Percentiles rank a stretch among this genome's conserved stretches.
phyloP scores from a whole-genome alignment of 257 asterid genomes.

The Solanum medicagineum region DNA sequence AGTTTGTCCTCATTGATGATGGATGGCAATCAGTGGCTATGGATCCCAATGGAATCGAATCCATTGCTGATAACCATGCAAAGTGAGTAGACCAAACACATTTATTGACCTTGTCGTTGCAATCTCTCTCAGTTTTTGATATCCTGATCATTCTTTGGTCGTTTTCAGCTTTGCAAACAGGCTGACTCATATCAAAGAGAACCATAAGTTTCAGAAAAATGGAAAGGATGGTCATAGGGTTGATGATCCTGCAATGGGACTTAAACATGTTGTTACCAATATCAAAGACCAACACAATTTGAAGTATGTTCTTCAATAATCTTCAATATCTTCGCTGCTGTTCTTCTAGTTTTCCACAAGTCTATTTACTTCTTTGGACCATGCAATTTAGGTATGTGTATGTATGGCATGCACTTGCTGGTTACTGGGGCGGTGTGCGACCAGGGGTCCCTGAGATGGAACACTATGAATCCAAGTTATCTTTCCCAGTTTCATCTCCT shows the following conservation, averaged over 20 bases:
- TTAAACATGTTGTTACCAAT: conserved; percentile 48
- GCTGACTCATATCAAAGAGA: conserved; percentile 68
- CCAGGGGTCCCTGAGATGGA: conserved; percentile 53
- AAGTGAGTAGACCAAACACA: conserved; percentile 35
- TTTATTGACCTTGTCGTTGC: neutral
- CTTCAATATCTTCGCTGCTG: neutral
- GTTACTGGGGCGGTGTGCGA: conserved; percentile 86
- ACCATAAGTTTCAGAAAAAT: conserved; percentile 71
- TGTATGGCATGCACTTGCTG: conserved; percentile 81
- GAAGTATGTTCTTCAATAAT: conserved; percentile 30
- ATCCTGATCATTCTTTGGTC: neutral
- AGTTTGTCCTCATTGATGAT: conserved; percentile 81
- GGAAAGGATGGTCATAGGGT: conserved; percentile 63
- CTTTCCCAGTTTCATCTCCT: conserved; percentile 66
- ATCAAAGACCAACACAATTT: conserved; percentile 50
- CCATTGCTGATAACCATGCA: conserved; percentile 62
- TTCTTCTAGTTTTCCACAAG: neutral
- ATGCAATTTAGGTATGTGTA: conserved; percentile 42
- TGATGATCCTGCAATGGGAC: conserved; percentile 67
- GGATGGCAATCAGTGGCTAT: conserved; percentile 93
- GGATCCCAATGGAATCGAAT: conserved; percentile 50
- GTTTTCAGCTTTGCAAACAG: conserved; percentile 72
- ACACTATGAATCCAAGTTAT: conserved; percentile 59
- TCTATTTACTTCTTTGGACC: neutral
- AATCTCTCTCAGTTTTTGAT: neutral